Evolutionary conservation across 2,329 filamentous ascomycete genomes (phyloP), one percentile per base, ranked within the genome.

Genomic region (Ceratocystis albifundus): DNA sequence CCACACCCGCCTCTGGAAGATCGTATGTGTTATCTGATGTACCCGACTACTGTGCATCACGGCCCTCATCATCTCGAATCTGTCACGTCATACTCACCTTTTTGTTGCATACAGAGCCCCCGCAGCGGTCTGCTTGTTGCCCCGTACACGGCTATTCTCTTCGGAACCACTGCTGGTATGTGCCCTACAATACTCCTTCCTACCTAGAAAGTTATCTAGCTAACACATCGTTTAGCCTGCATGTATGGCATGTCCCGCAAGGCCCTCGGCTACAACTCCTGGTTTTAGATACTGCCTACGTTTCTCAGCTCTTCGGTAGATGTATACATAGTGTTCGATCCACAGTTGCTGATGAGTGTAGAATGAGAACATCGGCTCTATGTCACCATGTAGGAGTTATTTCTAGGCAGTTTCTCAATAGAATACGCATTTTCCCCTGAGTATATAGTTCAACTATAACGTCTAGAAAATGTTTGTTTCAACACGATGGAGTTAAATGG

Each of bases 211-310:
- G 20, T 7, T 45, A 53, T 15, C 4, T 53, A 53, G 67, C 71
- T 72, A 68, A 74, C 65, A 17, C 20, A 30, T 53, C n/a, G 8
- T 48, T 64, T 70, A 85, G 82, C 77, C 65, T 74, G 77, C 71
- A 78, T 89, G 77, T 93, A 88, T 80, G 87, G 86, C 79, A 86
- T 88, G 79, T 78, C 81, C 75, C 87, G 89, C 75, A 85, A 88
- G 79, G 78, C 88, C 70, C 74, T 86, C 69, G 89, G 89, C 73
- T 84, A 92, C 82, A 92, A 90, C 83, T 89, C 86, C 69, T 91
- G 86, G 85, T 89, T 84, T 72, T 78, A 80, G 74, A 80, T 83
- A 76, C 73, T 62, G 15, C n/a, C 30, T 44, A 30, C 20, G 15
- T 20, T 22, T 45, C 8, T 53, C 25, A 41, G 7, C 30, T 20